Evolutionary conservation across 2,329 filamentous ascomycete genomes (phyloP), one percentile per base, ranked within the genome.

Genomic region (Ceratocystiopsis sp.): DNA sequence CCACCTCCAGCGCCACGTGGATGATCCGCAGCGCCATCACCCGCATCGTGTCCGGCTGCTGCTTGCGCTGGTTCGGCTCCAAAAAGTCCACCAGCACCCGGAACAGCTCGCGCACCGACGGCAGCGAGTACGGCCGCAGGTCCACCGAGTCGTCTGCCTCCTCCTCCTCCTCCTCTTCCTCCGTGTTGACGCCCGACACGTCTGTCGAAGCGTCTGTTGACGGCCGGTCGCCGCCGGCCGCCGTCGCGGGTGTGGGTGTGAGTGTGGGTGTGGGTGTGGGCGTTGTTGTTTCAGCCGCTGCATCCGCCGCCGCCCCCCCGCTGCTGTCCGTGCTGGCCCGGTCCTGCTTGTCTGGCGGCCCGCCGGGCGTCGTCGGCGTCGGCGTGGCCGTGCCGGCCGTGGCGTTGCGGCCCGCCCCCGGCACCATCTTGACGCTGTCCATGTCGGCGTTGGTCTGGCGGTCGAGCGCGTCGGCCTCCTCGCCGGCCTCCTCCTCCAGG

Each of bases 11-110:
- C 2, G 91, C 91, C 38, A 98, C 91, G 58, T 98, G 91, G 44
- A 98, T 91, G 49, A 98, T 96, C 37, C 91, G 78, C 50, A 98
- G 65, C 16, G 91, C 91, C 87, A 98, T 98, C 36, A 98, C 85
- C 52, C 89, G 77, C 80, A 96, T 91, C 1, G 84, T 80, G 56
- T 98, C 91, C 3, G 86, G 93, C 59, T 95, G 84, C 58, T 95
- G 84, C 52, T 89, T 84, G 42, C 77, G 79, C 59, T 96, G 89
- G 55, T 94, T 84, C 2, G 93, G 91, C 56, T 98, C 86, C 21
- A 98, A 64, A 15, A 98, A 78, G 58, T 93, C 89, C 38, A 96
- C 89, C 21, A 98, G 66, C 37, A 96, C 91, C 42, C 91, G 72
- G 57, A 98, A 94, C 0, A 98, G 71, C 58, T 98, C 93, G 50